These are phyloP conservation scores for Pseudocercospora cruenta DNA, from an alignment of 2,329 filamentous ascomycete species.

Conservation along the genomic window DNA sequence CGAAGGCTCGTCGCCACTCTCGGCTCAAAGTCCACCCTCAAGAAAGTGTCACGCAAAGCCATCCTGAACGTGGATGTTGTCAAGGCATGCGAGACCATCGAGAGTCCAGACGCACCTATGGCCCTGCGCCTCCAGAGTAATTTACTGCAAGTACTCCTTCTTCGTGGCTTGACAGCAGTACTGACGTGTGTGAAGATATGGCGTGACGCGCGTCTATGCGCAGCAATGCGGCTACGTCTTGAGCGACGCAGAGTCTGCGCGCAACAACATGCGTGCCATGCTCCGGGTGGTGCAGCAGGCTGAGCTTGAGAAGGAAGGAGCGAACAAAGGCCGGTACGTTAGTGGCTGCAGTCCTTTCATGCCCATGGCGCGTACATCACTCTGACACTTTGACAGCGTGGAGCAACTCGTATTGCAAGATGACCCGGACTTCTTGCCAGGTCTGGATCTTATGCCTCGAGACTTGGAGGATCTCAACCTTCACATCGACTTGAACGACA, in stretches of 20 bases:
- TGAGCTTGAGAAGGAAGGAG: conserved; percentile 70
- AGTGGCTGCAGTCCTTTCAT: conserved; percentile 26
- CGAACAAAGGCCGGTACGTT: conserved; percentile 66
- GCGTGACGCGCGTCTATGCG: conserved; percentile 79
- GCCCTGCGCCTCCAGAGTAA: conserved; percentile 88
- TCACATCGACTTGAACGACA: conserved; percentile 55
- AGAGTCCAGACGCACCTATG: conserved; percentile 79
- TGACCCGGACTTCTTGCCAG: conserved; percentile 78
- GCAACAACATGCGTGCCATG: conserved; percentile 72
- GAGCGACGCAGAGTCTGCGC: conserved; percentile 74
- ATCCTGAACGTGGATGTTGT: conserved; percentile 86
- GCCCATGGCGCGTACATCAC: not conserved
- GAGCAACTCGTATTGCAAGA: conserved; percentile 78
- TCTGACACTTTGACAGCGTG: conserved; percentile 55
- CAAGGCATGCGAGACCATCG: conserved; percentile 87
- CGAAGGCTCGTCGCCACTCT: conserved; percentile 87
- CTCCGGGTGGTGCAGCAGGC: conserved; percentile 61
- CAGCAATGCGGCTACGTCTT: conserved; percentile 89
- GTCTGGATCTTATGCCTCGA: conserved; percentile 64
- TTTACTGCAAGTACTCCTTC: conserved; percentile 64
- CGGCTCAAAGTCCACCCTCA: conserved; percentile 70
- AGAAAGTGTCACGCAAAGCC: conserved; percentile 78
- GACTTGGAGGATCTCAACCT: conserved; percentile 52
- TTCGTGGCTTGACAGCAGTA: not conserved
- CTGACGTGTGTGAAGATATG: conserved; percentile 57